Conservation (phyloP, 139 green algal genomes). For the Picochlorum sp. region DNA sequence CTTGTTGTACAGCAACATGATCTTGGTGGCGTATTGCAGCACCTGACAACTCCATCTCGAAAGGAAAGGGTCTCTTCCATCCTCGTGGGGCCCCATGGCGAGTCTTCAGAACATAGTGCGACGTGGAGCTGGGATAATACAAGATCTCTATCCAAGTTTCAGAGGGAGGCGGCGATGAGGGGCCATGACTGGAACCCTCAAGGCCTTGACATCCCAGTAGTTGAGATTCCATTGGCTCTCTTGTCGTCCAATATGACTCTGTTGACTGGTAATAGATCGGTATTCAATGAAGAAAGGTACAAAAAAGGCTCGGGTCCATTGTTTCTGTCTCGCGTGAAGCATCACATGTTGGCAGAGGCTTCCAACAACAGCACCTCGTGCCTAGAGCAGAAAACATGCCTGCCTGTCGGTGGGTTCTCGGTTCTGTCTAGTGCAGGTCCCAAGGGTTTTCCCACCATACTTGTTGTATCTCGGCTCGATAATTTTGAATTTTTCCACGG, state of each 20-base stretch:
- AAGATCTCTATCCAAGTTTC: background rate
- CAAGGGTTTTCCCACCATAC: conserved; percentile 19
- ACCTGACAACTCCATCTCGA: no score
- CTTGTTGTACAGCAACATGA: no score
- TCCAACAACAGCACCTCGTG: conserved; percentile 37
- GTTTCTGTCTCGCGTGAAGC: conserved; percentile 37
- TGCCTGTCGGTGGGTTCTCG: conserved; percentile 63
- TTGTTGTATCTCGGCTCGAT: conserved; percentile 52
- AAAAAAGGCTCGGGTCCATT: conserved; percentile 6
- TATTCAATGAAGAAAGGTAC: conserved; percentile 32
- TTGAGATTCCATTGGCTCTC: conserved; percentile 22
- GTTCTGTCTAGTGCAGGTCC: conserved; percentile 50
- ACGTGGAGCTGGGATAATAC: background rate
- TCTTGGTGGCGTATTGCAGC: no score
- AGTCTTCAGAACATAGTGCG: no score
- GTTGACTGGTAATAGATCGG: background rate
- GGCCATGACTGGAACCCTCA: conserved; percentile 4
- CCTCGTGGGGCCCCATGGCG: no score
- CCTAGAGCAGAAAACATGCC: conserved; percentile 37
- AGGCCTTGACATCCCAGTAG: conserved; percentile 6
- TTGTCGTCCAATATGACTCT: background rate
- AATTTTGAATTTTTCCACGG: conserved; percentile 44
- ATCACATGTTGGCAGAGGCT: conserved; percentile 34
- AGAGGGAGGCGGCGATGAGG: background rate
- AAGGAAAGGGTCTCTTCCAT: no score